These are phyloP conservation scores for Pseudomassariella vexata DNA, from an alignment of 2,329 filamentous ascomycete species.

Conservation along the genomic window DNA sequence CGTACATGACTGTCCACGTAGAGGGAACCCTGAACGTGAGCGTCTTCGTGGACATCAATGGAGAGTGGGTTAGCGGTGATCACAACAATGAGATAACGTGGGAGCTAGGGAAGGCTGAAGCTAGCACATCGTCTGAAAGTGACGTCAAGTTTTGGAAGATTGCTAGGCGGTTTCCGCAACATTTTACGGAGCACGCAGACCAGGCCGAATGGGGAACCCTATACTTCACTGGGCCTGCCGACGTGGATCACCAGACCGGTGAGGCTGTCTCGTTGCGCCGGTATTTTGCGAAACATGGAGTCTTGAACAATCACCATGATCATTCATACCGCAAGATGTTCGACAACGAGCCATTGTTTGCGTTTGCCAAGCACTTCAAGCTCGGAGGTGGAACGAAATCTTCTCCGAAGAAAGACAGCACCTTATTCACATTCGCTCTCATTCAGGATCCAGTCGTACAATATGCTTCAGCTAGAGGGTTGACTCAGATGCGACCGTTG, in stretches of 20 bases:
- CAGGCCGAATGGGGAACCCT: constrained; percentile 80
- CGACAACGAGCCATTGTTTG: constrained; percentile 77
- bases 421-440: constrained; percentile 70
- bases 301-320: constrained; percentile 62
- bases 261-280: constrained; percentile 60
- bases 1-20: constrained; percentile 68
- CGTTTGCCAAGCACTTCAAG: constrained; percentile 63
- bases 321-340: constrained; percentile 62
- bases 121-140: constrained; percentile 23
- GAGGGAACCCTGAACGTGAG: constrained; percentile 60
- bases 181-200: constrained; percentile 70
- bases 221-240: constrained; percentile 66
- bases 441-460: constrained; percentile 76
- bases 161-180: constrained; percentile 52
- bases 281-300: constrained; percentile 62
- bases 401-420: constrained; percentile 38
- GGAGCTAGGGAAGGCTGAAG: constrained; percentile 47
- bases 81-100: constrained; percentile 64
- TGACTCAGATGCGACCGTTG: constrained; percentile 72
- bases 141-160: constrained; percentile 62
- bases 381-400: constrained; percentile 30
- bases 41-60: constrained; percentile 63
- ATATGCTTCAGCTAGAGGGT: constrained; percentile 68
- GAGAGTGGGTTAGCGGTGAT: constrained; percentile 78
- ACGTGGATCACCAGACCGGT: constrained; percentile 65